Percentiles rank a stretch among this genome's conserved stretches.
phyloP scores from a whole-genome alignment of 306 rosid genomes.

The Inga oerstediana region DNA sequence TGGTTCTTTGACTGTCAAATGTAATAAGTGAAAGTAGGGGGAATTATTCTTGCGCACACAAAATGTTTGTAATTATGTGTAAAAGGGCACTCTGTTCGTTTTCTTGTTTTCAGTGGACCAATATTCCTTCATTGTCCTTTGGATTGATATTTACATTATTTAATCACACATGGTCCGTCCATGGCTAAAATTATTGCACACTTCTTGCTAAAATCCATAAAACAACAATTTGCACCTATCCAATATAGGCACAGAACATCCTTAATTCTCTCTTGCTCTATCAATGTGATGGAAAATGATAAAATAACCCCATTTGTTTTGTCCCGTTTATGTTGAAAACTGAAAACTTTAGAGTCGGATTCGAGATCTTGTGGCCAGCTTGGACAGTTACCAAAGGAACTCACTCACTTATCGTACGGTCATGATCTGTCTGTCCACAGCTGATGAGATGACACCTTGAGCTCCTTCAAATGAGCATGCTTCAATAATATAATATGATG shows the following conservation, averaged over 20 bases:
- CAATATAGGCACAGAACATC: constrained; percentile 35
- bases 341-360: constrained; percentile 3
- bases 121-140: constrained; percentile 19
- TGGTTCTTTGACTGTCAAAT: constrained; percentile 11
- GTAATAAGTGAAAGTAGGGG: neutral
- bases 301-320: constrained; percentile 16
- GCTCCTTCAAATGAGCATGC: constrained; percentile 17
- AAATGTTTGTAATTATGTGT: neutral
- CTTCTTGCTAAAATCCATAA: constrained; percentile 38
- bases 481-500: constrained; percentile 22
- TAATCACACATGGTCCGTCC: constrained; percentile 43
- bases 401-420: constrained; percentile 53
- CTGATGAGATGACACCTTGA: constrained; percentile 39
- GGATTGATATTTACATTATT: neutral
- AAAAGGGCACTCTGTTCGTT: neutral
- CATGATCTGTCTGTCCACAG: constrained; percentile 58
- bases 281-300: constrained; percentile 21
- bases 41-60: neutral
- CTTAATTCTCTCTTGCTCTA: constrained; percentile 28
- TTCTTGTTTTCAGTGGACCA: constrained; percentile 33
- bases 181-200: constrained; percentile 43
- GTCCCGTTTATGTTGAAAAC: constrained; percentile 29
- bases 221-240: constrained; percentile 24
- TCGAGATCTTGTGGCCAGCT: constrained; percentile 45
- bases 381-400: constrained; percentile 42